Evolutionary conservation across 1,284 basidiomycete species (phyloP).

Genomic region (Schizophyllum commune): DNA sequence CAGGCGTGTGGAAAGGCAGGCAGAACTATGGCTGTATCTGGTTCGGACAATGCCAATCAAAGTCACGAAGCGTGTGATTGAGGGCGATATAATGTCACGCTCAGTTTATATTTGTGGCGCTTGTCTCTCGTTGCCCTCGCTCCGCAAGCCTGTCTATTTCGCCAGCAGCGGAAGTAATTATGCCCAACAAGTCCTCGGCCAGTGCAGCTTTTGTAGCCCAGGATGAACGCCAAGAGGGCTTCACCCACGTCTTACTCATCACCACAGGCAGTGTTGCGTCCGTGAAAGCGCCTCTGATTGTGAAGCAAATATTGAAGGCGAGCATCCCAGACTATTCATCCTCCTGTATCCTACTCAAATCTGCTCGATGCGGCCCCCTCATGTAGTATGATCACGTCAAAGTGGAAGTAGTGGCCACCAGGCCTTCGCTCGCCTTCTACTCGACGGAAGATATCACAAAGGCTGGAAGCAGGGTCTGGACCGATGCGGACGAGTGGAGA

Average conservation of each 20-base stretch:
- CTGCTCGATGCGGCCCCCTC: constrained; percentile 1
- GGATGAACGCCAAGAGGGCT: constrained; percentile 33
- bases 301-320: constrained; percentile 67
- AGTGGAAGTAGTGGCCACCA: constrained; percentile 82
- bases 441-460: constrained; percentile 43
- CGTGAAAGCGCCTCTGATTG: constrained; percentile 88
- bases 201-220: constrained; percentile 34
- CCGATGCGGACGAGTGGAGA: constrained; percentile 87
- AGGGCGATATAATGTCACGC: too few relatives aligned
- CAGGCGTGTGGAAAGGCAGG: too few relatives aligned
- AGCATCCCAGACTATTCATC: constrained; percentile 19
- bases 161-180: too few relatives aligned
- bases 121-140: too few relatives aligned
- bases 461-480: constrained; percentile 72
- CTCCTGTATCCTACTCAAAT: neutral
- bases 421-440: constrained; percentile 76
- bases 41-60: too few relatives aligned
- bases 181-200: neutral
- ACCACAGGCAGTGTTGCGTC: constrained; percentile 92
- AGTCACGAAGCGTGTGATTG: too few relatives aligned
- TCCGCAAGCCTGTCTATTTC: too few relatives aligned
- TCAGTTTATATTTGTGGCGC: too few relatives aligned
- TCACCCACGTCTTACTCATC: constrained; percentile 74
- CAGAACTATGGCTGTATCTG: too few relatives aligned
- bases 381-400: constrained; percentile 64